Percentiles rank a stretch among this genome's conserved stretches.
Evolutionary conservation across 352 stramenopile species (phyloP).

Genomic region (Aphanomyces stellatus): DNA sequence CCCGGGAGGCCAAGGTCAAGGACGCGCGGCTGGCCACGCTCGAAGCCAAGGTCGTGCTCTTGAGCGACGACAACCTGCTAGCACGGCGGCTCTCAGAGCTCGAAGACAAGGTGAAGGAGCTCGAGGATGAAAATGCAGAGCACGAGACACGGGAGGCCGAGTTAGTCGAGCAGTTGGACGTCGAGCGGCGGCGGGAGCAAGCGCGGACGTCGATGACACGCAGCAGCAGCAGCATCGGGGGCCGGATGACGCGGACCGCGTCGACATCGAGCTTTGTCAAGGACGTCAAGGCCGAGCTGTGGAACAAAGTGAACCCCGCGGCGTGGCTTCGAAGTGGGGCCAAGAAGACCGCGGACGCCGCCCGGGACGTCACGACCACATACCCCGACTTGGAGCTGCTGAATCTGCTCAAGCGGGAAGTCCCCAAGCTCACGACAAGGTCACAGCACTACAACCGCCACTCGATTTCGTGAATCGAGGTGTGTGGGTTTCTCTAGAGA

Average conservation of each 20-base stretch:
- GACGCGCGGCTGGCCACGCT: not conserved
- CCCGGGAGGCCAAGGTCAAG: not conserved
- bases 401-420: constrained; percentile 5
- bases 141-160: not conserved
- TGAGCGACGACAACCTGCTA: not conserved
- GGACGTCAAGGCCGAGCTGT: not conserved
- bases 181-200: not conserved
- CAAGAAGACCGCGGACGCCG: not conserved
- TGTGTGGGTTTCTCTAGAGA: too few relatives aligned
- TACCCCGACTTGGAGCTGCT: not conserved
- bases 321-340: not conserved
- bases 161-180: not conserved
- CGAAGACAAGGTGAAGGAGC: not conserved
- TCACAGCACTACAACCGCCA: constrained; percentile 9
- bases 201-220: not conserved
- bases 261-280: too few relatives aligned
- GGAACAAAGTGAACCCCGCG: constrained; percentile 6
- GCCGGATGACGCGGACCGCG: not conserved
- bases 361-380: not conserved
- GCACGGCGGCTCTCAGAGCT: not conserved
- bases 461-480: not conserved
- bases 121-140: not conserved
- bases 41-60: not conserved
- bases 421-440: not conserved
- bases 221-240: not conserved